phyloP scores from a whole-genome alignment of 1,284 basidiomycete species.

The Leccinum holopus region DNA sequence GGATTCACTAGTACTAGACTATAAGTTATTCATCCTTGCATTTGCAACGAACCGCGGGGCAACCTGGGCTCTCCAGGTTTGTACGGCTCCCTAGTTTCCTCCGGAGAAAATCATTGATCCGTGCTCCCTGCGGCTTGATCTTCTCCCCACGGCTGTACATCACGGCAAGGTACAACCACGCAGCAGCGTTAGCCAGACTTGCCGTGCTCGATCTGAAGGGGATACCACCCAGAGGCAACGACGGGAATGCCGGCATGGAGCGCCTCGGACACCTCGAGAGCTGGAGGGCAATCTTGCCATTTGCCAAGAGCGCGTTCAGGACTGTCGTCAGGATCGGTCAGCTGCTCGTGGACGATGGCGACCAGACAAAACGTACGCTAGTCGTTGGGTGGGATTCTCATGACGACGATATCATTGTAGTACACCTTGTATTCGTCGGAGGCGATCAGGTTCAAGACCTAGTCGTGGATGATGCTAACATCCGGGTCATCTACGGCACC shows the following conservation, averaged over 20 bases:
- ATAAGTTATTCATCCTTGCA: no score
- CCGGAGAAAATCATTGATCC: no score
- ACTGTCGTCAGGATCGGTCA: constrained; percentile 42
- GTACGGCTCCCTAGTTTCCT: no score
- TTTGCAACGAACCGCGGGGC: no score
- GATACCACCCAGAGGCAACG: constrained; percentile 83
- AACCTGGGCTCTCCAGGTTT: no score
- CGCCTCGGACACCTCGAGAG: constrained; percentile 83
- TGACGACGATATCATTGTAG: constrained; percentile 69
- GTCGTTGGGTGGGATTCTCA: constrained; percentile 78
- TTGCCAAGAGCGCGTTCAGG: constrained; percentile 74
- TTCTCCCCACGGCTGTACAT: no score
- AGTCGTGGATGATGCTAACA: constrained; percentile 83
- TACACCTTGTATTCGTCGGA: constrained; percentile 55
- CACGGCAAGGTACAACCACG: no score
- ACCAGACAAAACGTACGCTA: constrained; percentile 53
- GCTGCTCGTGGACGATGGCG: not conserved
- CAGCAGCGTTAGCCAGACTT: constrained; percentile 64
- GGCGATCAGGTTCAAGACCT: constrained; percentile 59
- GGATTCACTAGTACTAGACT: not conserved
- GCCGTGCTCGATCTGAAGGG: constrained; percentile 80
- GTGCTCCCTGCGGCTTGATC: no score
- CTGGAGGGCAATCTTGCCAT: constrained; percentile 73
- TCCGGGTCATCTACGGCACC: constrained; percentile 86
- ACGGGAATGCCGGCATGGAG: constrained; percentile 82